A percentile compares a stretch with the other conserved stretches of the same genome.
phyloP scores from a whole-genome alignment of 306 rosid species.

The Hylodesmum podocarpum region DNA sequence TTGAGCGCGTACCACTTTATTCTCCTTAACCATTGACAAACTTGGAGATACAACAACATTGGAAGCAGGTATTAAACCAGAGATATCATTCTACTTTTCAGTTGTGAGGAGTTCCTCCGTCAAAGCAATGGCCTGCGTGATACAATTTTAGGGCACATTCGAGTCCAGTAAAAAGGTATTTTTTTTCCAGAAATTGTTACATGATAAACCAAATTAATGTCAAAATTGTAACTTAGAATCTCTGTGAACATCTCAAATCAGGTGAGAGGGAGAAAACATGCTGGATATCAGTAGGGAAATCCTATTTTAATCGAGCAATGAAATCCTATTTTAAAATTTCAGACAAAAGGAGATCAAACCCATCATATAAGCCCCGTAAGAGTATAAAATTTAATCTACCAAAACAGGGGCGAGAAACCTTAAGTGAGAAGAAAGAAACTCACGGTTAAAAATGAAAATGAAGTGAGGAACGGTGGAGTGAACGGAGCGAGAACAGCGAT shows the following conservation, averaged over 20 bases:
- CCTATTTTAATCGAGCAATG: too few relatives aligned
- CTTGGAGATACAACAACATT: constrained; percentile 45
- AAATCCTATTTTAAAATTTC: too few relatives aligned
- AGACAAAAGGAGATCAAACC: too few relatives aligned
- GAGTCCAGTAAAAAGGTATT: constrained; percentile 30
- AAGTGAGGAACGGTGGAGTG: too few relatives aligned
- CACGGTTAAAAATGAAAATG: too few relatives aligned
- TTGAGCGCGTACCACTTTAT: constrained; percentile 42
- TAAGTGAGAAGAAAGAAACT: too few relatives aligned
- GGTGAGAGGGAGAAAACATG: constrained; percentile 67
- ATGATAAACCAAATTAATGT: constrained; percentile 45
- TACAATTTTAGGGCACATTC: constrained; percentile 51
- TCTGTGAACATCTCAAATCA: constrained; percentile 74
- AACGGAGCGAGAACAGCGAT: too few relatives aligned
- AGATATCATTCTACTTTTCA: constrained; percentile 70
- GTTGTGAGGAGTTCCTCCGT: constrained; percentile 92
- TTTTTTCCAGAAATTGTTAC: constrained; percentile 20
- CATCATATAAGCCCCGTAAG: too few relatives aligned
- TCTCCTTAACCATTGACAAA: constrained; percentile 43
- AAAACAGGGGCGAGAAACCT: too few relatives aligned
- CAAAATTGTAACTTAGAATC: constrained; percentile 73
- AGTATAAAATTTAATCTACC: too few relatives aligned
- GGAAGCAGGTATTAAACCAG: constrained; percentile 42
- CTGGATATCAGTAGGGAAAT: constrained; percentile 80
- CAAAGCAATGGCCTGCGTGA: constrained; percentile 80